Percentiles rank a stretch among this genome's conserved stretches.
Evolutionary conservation across 1,284 basidiomycete genomes (phyloP).

Genomic region (Ustilago bromivora): DNA sequence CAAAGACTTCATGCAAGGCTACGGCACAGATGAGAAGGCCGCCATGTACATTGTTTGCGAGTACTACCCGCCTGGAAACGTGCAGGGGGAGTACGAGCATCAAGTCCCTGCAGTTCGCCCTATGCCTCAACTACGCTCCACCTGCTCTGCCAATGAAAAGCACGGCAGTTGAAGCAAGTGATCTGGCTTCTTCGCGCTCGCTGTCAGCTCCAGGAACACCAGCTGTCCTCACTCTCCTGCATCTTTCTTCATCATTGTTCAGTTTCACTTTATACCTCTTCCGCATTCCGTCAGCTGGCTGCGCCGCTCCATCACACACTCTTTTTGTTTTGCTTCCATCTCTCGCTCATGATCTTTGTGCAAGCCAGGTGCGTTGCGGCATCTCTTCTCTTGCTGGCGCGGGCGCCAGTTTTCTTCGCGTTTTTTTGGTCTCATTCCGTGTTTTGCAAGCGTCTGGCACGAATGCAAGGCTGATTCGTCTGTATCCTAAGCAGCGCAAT

Average conservation of each 20-base stretch:
- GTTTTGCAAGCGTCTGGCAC: conserved; percentile 9
- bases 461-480: conserved; percentile 4
- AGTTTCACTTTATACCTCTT: neutral
- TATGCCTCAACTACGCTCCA: conserved; percentile 27
- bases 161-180: conserved; percentile 27
- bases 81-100: conserved; percentile 19
- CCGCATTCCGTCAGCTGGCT: neutral
- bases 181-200: neutral
- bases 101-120: conserved; percentile 28
- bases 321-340: neutral
- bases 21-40: conserved; percentile 3
- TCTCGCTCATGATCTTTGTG: neutral
- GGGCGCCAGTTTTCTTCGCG: neutral
- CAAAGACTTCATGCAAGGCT: conserved; percentile 27
- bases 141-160: conserved; percentile 43
- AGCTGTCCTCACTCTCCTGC: too few relatives aligned
- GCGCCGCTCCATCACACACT: neutral
- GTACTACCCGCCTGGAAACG: conserved; percentile 49
- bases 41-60: conserved; percentile 47
- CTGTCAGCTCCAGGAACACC: neutral
- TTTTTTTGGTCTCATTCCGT: neutral
- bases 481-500: neutral
- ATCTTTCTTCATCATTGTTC: neutral
- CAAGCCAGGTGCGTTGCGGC: too few relatives aligned
- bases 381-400: neutral